phyloP scores from a whole-genome alignment of 129 eudicot genomes.

The Pulicaria dysenterica region DNA sequence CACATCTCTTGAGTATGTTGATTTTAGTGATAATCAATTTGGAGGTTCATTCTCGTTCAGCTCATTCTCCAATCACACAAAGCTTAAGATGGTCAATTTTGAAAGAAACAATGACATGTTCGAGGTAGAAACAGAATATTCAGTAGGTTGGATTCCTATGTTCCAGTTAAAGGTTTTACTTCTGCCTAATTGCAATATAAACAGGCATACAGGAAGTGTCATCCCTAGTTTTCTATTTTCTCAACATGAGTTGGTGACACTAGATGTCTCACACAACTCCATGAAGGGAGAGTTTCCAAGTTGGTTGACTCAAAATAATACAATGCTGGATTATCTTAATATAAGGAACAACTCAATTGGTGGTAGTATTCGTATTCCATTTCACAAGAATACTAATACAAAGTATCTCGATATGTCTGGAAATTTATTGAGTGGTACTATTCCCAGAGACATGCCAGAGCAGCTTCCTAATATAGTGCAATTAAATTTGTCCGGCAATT shows the following conservation, averaged over 20 bases:
- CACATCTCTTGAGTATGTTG: constrained; percentile 36
- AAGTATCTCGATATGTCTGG: neutral
- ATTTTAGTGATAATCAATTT: constrained; percentile 28
- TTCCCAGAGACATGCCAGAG: constrained; percentile 17
- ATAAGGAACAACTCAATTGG: constrained; percentile 28
- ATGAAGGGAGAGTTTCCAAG: constrained; percentile 30
- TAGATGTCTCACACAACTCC: constrained; percentile 31
- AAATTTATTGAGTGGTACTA: constrained; percentile 15
- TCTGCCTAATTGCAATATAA: constrained; percentile 26
- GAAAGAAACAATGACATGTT: neutral
- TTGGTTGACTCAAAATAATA: constrained; percentile 39
- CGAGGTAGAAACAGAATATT: constrained; percentile 25
- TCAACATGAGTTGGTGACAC: constrained; percentile 25
- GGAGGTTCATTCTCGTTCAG: constrained; percentile 39
- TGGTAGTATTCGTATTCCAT: neutral
- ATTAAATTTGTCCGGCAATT: constrained; percentile 31
- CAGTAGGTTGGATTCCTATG: constrained; percentile 23
- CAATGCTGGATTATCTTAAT: neutral
- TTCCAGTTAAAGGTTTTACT: constrained; percentile 35
- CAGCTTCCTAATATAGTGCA: neutral
- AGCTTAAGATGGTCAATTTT: constrained; percentile 19
- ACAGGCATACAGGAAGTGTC: constrained; percentile 6
- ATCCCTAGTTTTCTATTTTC: constrained; percentile 35
- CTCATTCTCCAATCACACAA: constrained; percentile 28
- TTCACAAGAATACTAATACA: neutral